Evolutionary conservation across 2,329 filamentous ascomycete species (phyloP).

Genomic region (Colletotrichum lentis): DNA sequence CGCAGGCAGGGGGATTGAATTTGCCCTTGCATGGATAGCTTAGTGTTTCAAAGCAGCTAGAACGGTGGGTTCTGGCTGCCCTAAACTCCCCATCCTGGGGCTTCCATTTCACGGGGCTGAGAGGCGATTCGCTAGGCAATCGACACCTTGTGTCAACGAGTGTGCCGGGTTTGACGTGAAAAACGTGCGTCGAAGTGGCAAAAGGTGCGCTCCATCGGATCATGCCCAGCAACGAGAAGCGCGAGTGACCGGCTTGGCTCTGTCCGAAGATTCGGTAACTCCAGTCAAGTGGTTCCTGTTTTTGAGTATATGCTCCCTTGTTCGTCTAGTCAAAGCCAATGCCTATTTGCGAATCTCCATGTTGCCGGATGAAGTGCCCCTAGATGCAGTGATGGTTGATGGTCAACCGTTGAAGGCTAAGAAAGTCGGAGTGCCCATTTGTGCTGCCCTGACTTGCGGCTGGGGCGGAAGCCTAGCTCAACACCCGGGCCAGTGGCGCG

Average conservation of each 20-base stretch:
- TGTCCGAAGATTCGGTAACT: neutral
- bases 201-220: constrained; percentile 7
- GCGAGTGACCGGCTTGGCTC: no score
- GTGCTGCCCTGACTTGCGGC: constrained; percentile 5
- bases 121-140: neutral
- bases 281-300: constrained; percentile 3
- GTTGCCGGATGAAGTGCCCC: neutral
- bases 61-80: constrained; percentile 15
- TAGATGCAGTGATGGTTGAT: neutral
- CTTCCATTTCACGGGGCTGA: constrained; percentile 2
- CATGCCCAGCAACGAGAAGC: neutral
- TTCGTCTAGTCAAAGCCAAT: constrained; percentile 1
- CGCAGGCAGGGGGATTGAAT: neutral
- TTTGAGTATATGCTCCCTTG: constrained; percentile 10
- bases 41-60: constrained; percentile 28
- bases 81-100: constrained; percentile 12
- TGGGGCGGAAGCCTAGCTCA: constrained; percentile 2
- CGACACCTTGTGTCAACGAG: neutral
- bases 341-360: neutral
- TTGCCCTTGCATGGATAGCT: constrained; percentile 29
- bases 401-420: neutral
- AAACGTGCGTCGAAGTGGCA: constrained; percentile 15
- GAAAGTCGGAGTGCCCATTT: constrained; percentile 13
- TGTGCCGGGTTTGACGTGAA: neutral
- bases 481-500: constrained; percentile 16